A percentile compares a stretch with the other conserved stretches of the same genome.
These are phyloP conservation scores for Exophiala dermatitidis DNA, from an alignment of 2,329 filamentous ascomycete genomes.

Conservation along the genomic window DNA sequence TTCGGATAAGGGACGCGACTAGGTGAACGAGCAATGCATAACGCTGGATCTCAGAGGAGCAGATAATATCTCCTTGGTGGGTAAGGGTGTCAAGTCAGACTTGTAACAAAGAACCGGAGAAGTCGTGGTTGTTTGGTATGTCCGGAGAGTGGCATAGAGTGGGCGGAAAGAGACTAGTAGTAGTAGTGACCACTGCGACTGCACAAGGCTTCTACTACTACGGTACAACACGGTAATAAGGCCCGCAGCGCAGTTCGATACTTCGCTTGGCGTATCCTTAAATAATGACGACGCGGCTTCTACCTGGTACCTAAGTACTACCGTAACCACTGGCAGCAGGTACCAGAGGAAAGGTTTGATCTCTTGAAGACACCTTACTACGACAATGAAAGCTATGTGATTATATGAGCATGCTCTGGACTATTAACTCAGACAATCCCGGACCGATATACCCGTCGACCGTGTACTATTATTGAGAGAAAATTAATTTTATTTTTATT, in stretches of 20 bases:
- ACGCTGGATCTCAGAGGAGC: background rate
- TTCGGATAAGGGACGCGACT: too few species aligned
- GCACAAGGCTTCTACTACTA: background rate
- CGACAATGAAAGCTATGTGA: background rate
- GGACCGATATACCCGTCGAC: too few species aligned
- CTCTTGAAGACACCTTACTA: too few species aligned
- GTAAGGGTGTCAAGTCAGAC: background rate
- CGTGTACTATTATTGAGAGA: too few species aligned
- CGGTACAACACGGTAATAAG: background rate
- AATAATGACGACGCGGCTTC: background rate
- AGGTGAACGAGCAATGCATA: background rate
- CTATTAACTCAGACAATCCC: too few species aligned
- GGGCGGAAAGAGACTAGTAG: background rate
- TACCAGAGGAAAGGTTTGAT: too few species aligned
- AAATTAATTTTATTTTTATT: too few species aligned
- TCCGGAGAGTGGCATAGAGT: constrained; percentile 2
- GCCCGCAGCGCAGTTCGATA: background rate
- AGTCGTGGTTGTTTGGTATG: background rate
- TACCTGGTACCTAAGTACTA: background rate
- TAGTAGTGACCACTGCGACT: background rate
- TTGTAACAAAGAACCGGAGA: background rate
- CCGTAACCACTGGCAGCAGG: background rate
- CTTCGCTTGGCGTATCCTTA: background rate
- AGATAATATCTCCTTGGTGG: background rate
- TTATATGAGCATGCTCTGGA: background rate